Conservation (phyloP, 305 asterid species). For the Solanum hybrid region DNA sequence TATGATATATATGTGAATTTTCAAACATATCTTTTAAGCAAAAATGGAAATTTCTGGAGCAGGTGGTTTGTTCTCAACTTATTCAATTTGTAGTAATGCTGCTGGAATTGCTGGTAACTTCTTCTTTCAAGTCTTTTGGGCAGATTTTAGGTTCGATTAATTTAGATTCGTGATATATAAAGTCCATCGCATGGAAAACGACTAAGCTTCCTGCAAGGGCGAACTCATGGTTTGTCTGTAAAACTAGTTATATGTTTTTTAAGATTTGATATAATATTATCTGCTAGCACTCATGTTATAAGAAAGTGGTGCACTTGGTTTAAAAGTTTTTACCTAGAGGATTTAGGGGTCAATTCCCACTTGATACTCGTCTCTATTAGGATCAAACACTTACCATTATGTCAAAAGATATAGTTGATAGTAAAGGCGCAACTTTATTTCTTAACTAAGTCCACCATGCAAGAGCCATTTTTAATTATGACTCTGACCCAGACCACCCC, state of each 20-base stretch:
- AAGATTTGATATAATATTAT: not conserved
- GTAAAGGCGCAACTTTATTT: too few species aligned
- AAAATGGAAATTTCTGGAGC: conserved; percentile 20
- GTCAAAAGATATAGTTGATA: not conserved
- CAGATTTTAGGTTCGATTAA: not conserved
- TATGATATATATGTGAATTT: not conserved
- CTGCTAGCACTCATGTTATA: not conserved
- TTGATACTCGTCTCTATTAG: accelerated
- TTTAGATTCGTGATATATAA: not conserved
- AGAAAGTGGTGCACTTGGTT: not conserved
- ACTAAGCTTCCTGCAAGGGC: not conserved
- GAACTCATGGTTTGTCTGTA: not conserved
- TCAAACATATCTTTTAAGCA: not conserved
- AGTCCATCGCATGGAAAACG: not conserved
- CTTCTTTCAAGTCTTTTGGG: not conserved
- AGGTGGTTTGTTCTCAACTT: conserved; percentile 33
- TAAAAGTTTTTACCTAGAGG: not conserved
- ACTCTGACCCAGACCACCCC: not conserved
- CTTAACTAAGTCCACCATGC: not conserved
- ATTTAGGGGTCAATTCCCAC: not conserved
- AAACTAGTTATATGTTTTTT: not conserved
- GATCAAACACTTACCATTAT: too few species aligned
- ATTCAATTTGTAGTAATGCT: conserved; percentile 41
- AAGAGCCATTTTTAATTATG: not conserved
- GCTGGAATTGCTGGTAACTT: conserved; percentile 67